Base-by-base conservation (phyloP, 495 filamentous ascomycete genomes). In the Podospora bellae-mahoneyi region DNA sequence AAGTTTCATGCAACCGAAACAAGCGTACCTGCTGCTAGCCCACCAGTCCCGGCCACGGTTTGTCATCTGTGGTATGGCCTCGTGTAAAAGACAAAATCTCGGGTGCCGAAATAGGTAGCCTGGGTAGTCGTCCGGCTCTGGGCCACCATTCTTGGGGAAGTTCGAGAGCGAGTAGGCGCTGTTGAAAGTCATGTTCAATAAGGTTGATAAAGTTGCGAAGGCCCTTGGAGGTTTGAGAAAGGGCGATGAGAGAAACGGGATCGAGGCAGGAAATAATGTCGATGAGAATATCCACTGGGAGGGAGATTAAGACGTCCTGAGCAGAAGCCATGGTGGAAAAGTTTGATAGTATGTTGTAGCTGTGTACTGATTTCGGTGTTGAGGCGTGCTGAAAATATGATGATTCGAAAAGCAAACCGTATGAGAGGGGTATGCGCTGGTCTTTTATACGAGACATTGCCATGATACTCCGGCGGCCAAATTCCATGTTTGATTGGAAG, bases 91-190 rank as follows among this genome's bases (percentile, higher is more conserved):
- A 23, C 1, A 0, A 23, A 23, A 23, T 23, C 3, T 39, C 34
- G 34, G 34, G 3, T 39, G 34, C 23, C 23, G 23, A 23, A 23
- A 23, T 23, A 1, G 23, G 23, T 23, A 39, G 6, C 10, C 34
- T 39, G 34, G 34, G 5, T 39, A 5, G 34, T 6, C 6, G 34
- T 39, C 34, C 15, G 1, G 39, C 39, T 48, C 39, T 13, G 39
- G 9, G 39, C 13, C 74, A 30, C 72, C 72, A 27, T 64, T 10
- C 10, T 73, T 65, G 13, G 72, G 74, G 48, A 5, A 74, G 69
- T 62, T 76, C 74, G 10, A 76, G 74, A 19, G 70, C 70, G 3
- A 76, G 71, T 44, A 76, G 69, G 0, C 72, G 70, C 5, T 69
- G 65, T 20, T 64, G 16, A 23, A 71, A 68, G 48, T 74, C 66